Percentiles rank a stretch among this genome's conserved stretches.
Evolutionary conservation across 805 yeast species (phyloP).

Genomic region (Yarrowia alimentaria): DNA sequence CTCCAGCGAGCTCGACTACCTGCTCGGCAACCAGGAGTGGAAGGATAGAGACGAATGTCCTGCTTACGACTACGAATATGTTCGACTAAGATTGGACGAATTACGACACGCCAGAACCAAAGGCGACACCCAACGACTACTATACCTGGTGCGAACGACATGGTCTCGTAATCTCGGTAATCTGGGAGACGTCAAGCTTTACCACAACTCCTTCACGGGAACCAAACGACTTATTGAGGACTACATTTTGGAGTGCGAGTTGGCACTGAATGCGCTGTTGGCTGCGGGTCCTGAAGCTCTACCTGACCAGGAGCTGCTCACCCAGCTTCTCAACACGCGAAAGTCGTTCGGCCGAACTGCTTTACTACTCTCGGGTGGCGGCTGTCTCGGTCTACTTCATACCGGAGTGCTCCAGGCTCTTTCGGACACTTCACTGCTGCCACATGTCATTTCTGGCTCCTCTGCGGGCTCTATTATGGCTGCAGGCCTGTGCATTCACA

Average conservation of each 20-base stretch:
- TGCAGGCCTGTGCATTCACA: constrained; percentile 76
- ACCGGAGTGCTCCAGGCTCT: constrained; percentile 86
- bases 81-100: constrained; percentile 52
- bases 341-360: constrained; percentile 94
- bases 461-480: constrained; percentile 97
- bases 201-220: constrained; percentile 77
- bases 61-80: constrained; percentile 70
- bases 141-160: constrained; percentile 77
- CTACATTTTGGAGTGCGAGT: constrained; percentile 73
- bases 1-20: constrained; percentile 60
- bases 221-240: constrained; percentile 82
- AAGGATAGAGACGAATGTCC: constrained; percentile 56
- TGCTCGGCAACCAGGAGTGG: constrained; percentile 70
- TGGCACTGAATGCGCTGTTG: constrained; percentile 43
- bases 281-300: constrained; percentile 37
- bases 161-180: constrained; percentile 85
- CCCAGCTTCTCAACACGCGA: constrained; percentile 80
- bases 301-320: constrained; percentile 68
- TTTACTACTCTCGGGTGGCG: constrained; percentile 91
- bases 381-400: constrained; percentile 88
- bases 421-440: constrained; percentile 69
- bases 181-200: constrained; percentile 77
- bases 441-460: constrained; percentile 87
- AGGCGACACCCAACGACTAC: constrained; percentile 57
- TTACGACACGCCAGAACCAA: constrained; percentile 57